Percentiles rank a stretch among this genome's conserved stretches.
phyloP scores from a whole-genome alignment of 2,329 filamentous ascomycete genomes.

The Epichloe uncinata region DNA sequence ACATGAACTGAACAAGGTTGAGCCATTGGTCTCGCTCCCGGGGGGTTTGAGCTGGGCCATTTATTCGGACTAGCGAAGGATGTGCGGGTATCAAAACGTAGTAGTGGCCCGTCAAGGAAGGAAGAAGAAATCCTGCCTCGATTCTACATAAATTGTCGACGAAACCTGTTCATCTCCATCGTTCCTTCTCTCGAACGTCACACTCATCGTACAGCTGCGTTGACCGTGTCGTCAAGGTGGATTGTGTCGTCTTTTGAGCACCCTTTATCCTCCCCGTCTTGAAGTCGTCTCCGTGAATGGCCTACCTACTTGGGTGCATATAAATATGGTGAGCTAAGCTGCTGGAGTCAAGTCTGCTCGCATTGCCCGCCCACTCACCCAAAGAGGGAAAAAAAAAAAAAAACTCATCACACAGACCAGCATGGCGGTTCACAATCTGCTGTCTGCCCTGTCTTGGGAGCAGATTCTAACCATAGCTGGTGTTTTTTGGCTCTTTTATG shows the following conservation, averaged over 20 bases:
- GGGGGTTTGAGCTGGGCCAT: neutral
- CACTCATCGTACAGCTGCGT: neutral
- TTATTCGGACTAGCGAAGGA: neutral
- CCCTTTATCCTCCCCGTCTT: neutral
- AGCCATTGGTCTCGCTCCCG: neutral
- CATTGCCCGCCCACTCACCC: neutral
- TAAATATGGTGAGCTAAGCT: neutral
- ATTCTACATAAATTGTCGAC: neutral
- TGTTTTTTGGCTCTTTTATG: slow-evolving; percentile 18
- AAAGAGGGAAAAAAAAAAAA: neutral
- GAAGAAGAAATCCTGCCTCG: neutral
- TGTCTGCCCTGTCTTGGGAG: slow-evolving; percentile 13
- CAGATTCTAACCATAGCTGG: slow-evolving; percentile 13
- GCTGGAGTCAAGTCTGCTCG: neutral
- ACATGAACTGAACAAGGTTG: neutral
- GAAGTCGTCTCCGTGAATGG: neutral
- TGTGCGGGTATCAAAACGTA: neutral
- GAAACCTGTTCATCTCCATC: neutral
- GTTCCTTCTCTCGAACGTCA: neutral
- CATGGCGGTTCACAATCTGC: slow-evolving; percentile 9
- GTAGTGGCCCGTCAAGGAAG: neutral
- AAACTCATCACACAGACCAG: neutral
- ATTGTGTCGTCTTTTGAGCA: neutral
- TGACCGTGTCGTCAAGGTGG: neutral
- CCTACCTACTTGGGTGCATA: too few species aligned